Evolutionary conservation across 225 moss, liverwort and hornwort genomes (phyloP), one percentile per base, ranked within the genome.

Genomic region (Lunularia cruciata): DNA sequence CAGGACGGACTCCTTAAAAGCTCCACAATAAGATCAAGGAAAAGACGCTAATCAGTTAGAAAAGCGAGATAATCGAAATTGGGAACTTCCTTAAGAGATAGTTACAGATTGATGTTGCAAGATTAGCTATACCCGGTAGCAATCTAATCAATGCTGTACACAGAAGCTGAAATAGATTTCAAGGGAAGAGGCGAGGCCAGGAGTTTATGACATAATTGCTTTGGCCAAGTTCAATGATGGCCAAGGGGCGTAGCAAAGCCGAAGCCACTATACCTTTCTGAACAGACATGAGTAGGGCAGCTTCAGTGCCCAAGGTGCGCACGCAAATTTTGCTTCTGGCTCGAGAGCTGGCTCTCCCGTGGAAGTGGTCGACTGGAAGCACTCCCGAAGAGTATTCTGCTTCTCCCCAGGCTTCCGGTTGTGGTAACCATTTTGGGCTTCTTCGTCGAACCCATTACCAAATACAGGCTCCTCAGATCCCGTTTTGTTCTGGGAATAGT

Each of bases 231-330:
- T n/a, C n/a, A n/a, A n/a, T n/a, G n/a, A n/a, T n/a, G n/a, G n/a
- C n/a, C n/a, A n/a, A n/a, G n/a, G n/a, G n/a, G n/a, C n/a, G n/a
- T n/a, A 33, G 48, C 32, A 36, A 18, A 27, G 56, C 3, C 2
- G 18, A 7, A 30, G 28, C 32, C 34, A 26, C 42, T 51, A 15
- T 40, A 80, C 79, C 79, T 80, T 75, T 20, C 79, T 71, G 19
- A 80, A 43, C 28, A 75, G 34, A 57, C 46, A 38, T 5, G 57
- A 45, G 40, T 72, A 72, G 3, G 79, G 72, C 3, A 75, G 48
- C 63, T 72, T 72, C 9, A 0, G 15, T 1, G 0, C 37, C 69
- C 14, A 31, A 1, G 35, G 30, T 35, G 0, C 3, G 35, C 32
- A 53, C 8, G 67, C 32, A 3, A 10, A 4, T 31, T 27, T 1